These are phyloP conservation scores for Niebla homalea DNA, from an alignment of 495 filamentous ascomycete genomes.

Conservation along the genomic window DNA sequence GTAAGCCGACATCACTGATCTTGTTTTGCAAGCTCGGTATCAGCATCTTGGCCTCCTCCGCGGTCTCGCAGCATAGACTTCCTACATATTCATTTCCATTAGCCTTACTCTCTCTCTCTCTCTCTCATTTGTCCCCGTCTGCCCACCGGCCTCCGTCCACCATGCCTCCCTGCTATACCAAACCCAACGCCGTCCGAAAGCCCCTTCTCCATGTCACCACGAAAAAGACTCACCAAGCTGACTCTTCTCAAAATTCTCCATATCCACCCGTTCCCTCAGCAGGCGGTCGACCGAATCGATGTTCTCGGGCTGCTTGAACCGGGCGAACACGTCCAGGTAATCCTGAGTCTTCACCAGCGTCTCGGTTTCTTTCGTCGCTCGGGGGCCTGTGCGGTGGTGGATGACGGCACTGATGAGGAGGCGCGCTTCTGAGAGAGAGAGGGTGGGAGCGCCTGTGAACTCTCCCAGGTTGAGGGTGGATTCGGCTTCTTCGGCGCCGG, in stretches of 20 bases:
- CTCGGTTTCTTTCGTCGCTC: conserved; percentile 40
- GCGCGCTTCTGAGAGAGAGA: conserved; percentile 83
- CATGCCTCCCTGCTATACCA: background rate
- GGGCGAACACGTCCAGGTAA: conserved; percentile 84
- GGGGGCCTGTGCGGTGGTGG: conserved; percentile 51
- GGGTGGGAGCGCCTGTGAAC: conserved; percentile 73
- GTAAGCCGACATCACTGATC: conserved; percentile 72
- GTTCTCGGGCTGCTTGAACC: conserved; percentile 88
- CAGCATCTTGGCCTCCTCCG: conserved; percentile 91
- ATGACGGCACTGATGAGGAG: conserved; percentile 81
- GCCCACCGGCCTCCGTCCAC: background rate
- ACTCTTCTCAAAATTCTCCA: conserved; percentile 83
- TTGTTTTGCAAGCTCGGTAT: conserved; percentile 84
- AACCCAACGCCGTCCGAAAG: too few relatives aligned
- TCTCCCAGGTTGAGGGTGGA: conserved; percentile 76
- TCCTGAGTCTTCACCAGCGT: conserved; percentile 71
- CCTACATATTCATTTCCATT: conserved; percentile 34
- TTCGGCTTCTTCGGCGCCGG: conserved; percentile 80
- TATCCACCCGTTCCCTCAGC: conserved; percentile 57
- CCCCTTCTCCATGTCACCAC: background rate
- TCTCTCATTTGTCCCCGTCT: background rate
- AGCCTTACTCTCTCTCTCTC: conserved; percentile 4
- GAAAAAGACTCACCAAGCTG: conserved; percentile 59
- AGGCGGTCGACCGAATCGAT: conserved; percentile 83
- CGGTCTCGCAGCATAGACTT: conserved; percentile 77